These are phyloP conservation scores for Bryum argenteum DNA, from an alignment of 225 moss, liverwort and hornwort genomes.

Conservation along the genomic window DNA sequence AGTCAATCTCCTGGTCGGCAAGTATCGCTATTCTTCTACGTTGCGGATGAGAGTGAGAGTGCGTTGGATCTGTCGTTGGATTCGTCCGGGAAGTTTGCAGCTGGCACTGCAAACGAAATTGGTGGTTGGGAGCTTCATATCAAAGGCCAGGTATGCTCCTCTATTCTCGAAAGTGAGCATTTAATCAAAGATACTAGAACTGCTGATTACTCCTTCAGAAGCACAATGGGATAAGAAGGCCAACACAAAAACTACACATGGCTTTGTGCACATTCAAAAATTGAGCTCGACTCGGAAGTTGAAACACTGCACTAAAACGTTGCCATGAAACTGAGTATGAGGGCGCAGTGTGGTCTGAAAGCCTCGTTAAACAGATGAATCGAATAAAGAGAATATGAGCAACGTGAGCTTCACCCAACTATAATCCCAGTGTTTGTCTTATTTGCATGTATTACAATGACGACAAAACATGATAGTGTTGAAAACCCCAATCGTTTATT, in stretches of 20 bases:
- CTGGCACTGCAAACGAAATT: conserved; percentile 66
- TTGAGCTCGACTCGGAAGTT: conserved; percentile 3
- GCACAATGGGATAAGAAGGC: background rate
- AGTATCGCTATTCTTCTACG: conserved; percentile 83
- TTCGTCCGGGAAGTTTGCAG: conserved; percentile 62
- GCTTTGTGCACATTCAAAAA: background rate
- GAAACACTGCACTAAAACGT: conserved; percentile 8
- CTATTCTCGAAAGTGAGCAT: background rate
- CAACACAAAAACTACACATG: background rate
- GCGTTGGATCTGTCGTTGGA: conserved; percentile 63
- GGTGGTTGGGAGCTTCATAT: conserved; percentile 86
- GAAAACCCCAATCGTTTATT: no score
- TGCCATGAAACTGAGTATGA: background rate
- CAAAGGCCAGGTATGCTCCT: conserved; percentile 60
- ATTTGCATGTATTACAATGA: no score
- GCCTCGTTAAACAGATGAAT: no score
- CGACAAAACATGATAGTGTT: no score
- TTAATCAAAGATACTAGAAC: background rate
- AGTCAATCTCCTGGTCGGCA: conserved; percentile 44
- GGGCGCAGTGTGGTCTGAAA: no score
- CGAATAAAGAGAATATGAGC: no score
- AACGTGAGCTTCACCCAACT: no score
- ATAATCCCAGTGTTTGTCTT: no score
- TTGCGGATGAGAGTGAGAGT: conserved; percentile 74
- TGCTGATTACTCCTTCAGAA: background rate